A percentile compares a stretch with the other conserved stretches of the same genome.
These are phyloP conservation scores for Apiospora arundinis DNA, from an alignment of 2,329 filamentous ascomycete species.

Conservation along the genomic window DNA sequence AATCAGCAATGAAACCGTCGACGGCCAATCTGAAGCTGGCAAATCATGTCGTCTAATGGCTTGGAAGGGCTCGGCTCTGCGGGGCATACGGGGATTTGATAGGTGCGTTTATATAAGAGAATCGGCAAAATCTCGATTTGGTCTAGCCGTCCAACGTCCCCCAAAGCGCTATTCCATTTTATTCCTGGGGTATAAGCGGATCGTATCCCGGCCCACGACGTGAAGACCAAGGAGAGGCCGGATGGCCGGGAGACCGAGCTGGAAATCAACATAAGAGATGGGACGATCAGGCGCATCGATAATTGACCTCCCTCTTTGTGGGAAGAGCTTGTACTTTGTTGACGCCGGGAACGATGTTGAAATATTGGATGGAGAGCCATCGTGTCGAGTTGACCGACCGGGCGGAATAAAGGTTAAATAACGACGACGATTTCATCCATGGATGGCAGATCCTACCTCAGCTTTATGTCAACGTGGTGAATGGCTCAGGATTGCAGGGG, in stretches of 20 bases:
- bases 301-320: constrained; percentile 50
- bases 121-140: not conserved
- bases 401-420: not conserved
- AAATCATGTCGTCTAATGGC: not conserved
- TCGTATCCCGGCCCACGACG: constrained; percentile 39
- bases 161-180: not conserved
- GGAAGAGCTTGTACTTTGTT: constrained; percentile 55
- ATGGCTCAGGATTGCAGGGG: not conserved
- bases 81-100: constrained; percentile 8
- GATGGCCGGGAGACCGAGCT: constrained; percentile 52
- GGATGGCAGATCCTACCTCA: not conserved
- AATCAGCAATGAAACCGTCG: not conserved
- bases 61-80: constrained; percentile 14
- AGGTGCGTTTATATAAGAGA: constrained; percentile 4
- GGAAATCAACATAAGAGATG: constrained; percentile 39
- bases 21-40: not conserved
- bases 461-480: not conserved
- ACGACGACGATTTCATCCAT: not conserved
- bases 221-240: constrained; percentile 49
- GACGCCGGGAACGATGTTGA: constrained; percentile 42
- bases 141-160: not conserved
- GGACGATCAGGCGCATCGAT: constrained; percentile 46
- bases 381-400: not conserved
- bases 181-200: constrained; percentile 47
- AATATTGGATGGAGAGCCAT: not conserved